Base-by-base conservation (phyloP, 148 eudicot species). In the Salicornia ramosissima region DNA sequence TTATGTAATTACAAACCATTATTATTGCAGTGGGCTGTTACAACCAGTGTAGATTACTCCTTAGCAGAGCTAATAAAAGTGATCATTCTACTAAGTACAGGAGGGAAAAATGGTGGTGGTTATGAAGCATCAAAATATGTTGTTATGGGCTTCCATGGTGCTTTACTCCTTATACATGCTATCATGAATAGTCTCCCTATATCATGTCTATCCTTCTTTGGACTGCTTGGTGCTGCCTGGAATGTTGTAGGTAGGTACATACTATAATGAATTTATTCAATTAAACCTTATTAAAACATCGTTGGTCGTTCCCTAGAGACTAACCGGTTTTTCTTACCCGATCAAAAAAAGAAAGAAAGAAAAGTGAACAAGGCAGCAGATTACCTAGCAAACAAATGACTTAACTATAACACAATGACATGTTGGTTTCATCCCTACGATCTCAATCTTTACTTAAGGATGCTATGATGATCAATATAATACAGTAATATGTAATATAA, bases 61-160 rank as follows among this genome's bases (percentile, higher is more conserved):
- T 85, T 94, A 26, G 98, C 98, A 26, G 86, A 90, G 86, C 62
- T 94, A 72, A 83, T 90, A 71, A 83, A 84, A 79, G 98, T 94
- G 77, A 94, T 94, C 71, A 79, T 94, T 74, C 89, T 94, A 64
- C 96, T 94, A 11, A 83, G 91, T 68, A 90, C 91, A 16, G 98
- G 97, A 53, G 98, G 97, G 24, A 88, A 87, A 67, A 88, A 88
- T 73, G 98, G 96, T 10, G 98, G 97, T 50, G 98, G 98, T 67
- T 94, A 88, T 49, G 78, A 80, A 71, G 88, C 96, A 36, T 94
- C 98, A 31, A 90, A 94, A 64, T 90, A 90, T 63, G 88, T 87
- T 5, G 91, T 94, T 66, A 84, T 94, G 43, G 86, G 75, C 57
- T 60, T 94, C 42, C 96, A 94, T 45, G 97, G 88, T 54, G 96